These are phyloP conservation scores for Boletus smithii DNA, from an alignment of 1,284 basidiomycete genomes.

Conservation along the genomic window DNA sequence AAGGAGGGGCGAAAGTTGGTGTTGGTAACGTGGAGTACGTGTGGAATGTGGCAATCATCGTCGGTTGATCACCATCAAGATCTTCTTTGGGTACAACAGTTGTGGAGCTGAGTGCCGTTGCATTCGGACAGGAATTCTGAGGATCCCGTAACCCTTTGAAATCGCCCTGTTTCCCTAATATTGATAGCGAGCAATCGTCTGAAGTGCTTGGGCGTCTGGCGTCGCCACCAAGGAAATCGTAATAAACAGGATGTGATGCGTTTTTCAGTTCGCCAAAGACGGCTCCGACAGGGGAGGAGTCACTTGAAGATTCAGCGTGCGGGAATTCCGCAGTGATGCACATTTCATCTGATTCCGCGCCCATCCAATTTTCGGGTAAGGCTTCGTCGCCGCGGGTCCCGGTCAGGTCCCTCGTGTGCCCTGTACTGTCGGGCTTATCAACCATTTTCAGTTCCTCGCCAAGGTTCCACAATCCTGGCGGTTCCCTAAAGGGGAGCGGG, in stretches of 20 bases:
- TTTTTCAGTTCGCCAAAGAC: not conserved
- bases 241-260: not conserved
- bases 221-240: slow-evolving; percentile 1
- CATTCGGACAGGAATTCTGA: slow-evolving; percentile 11
- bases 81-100: slow-evolving; percentile 15
- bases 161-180: not conserved
- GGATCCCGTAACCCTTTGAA: slow-evolving; percentile 14
- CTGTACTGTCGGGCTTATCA: slow-evolving; percentile 1
- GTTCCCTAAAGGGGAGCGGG: not conserved
- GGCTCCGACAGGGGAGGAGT: not conserved
- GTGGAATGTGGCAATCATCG: slow-evolving; percentile 19
- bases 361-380: slow-evolving; percentile 1
- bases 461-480: slow-evolving; percentile 2
- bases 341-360: slow-evolving; percentile 3
- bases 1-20: slow-evolving; percentile 31
- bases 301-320: not conserved
- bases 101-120: slow-evolving; percentile 2
- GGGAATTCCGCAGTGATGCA: not conserved
- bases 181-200: not conserved
- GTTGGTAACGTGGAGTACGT: slow-evolving; percentile 31
- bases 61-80: slow-evolving; percentile 14
- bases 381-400: slow-evolving; percentile 1
- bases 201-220: not conserved
- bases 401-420: not conserved
- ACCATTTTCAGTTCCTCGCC: slow-evolving; percentile 5